Evolutionary conservation across 768 basidiomycete species (phyloP).

Genomic region (Tricholoma flavovirens): DNA sequence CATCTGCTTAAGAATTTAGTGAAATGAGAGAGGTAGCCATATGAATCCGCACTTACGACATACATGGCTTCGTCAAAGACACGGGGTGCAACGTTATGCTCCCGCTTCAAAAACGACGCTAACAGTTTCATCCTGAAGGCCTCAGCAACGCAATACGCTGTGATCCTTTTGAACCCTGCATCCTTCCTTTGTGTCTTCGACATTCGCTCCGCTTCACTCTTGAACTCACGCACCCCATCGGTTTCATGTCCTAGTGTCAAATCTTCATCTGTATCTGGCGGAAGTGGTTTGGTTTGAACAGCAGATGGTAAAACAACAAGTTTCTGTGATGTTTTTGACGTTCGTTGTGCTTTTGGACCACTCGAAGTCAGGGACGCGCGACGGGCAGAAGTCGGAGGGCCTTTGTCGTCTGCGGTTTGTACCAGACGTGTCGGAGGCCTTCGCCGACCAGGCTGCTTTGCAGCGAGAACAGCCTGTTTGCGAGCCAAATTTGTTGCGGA

Average conservation of each 20-base stretch:
- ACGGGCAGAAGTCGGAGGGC: slow-evolving; percentile 18
- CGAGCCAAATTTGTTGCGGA: not conserved
- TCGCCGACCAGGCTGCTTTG: slow-evolving; percentile 24
- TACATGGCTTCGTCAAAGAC: slow-evolving; percentile 93
- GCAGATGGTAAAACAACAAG: slow-evolving; percentile 87
- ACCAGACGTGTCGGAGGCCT: slow-evolving; percentile 26
- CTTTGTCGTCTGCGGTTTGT: slow-evolving; percentile 18
- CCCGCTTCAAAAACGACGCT: slow-evolving; percentile 82
- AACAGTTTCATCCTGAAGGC: slow-evolving; percentile 80
- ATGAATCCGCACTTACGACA: slow-evolving; percentile 51
- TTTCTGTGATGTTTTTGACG: slow-evolving; percentile 88
- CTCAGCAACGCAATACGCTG: slow-evolving; percentile 87
- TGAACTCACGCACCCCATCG: slow-evolving; percentile 68
- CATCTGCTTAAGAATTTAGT: slow-evolving; percentile 44
- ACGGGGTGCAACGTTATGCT: slow-evolving; percentile 84
- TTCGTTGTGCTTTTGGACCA: slow-evolving; percentile 59
- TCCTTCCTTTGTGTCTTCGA: slow-evolving; percentile 77
- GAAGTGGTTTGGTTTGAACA: slow-evolving; percentile 76
- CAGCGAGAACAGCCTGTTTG: slow-evolving; percentile 16
- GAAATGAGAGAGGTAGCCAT: not conserved
- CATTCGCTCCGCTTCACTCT: slow-evolving; percentile 87
- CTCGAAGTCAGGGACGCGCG: slow-evolving; percentile 35
- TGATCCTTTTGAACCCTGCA: slow-evolving; percentile 75
- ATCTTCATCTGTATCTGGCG: slow-evolving; percentile 40
- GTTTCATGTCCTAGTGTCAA: slow-evolving; percentile 59